phyloP scores from a whole-genome alignment of 2,329 filamentous ascomycete genomes.

The Nothopassalora personata region DNA sequence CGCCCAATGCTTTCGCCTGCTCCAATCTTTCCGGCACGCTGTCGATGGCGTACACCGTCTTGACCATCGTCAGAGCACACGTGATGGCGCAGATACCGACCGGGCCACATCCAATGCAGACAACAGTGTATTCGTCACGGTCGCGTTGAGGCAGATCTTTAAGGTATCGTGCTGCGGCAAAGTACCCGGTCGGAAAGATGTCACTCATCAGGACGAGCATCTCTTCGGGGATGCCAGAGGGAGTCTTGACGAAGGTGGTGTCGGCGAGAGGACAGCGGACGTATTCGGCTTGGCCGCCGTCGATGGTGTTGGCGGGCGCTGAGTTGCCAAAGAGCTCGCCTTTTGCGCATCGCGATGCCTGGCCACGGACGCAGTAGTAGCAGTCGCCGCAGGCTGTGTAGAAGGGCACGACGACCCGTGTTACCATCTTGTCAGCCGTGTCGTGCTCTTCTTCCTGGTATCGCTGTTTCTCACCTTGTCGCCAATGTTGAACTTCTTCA shows the following conservation, averaged over 20 bases:
- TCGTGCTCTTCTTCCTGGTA: constrained; percentile 1
- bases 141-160: constrained; percentile 54
- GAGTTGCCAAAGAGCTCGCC: constrained; percentile 58
- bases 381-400: constrained; percentile 72
- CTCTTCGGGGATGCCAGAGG: constrained; percentile 64
- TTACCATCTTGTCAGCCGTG: background rate
- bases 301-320: constrained; percentile 30
- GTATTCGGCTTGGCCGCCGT: constrained; percentile 34
- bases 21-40: constrained; percentile 69
- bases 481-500: constrained; percentile 64
- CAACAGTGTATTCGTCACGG: constrained; percentile 62
- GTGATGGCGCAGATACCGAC: constrained; percentile 69
- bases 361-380: constrained; percentile 77
- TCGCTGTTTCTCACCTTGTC: constrained; percentile 45
- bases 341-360: constrained; percentile 70
- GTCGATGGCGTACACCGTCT: constrained; percentile 31
- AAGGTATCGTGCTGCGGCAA: constrained; percentile 74
- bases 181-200: constrained; percentile 81
- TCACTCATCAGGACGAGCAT: constrained; percentile 80
- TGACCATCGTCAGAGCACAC: constrained; percentile 29
- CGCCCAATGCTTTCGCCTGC: constrained; percentile 67
- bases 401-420: constrained; percentile 72
- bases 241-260: constrained; percentile 70
- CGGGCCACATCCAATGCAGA: constrained; percentile 75
- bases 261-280: constrained; percentile 76